Evolutionary conservation across 2,329 filamentous ascomycete species (phyloP).

Genomic region (Talaromyces sp.): DNA sequence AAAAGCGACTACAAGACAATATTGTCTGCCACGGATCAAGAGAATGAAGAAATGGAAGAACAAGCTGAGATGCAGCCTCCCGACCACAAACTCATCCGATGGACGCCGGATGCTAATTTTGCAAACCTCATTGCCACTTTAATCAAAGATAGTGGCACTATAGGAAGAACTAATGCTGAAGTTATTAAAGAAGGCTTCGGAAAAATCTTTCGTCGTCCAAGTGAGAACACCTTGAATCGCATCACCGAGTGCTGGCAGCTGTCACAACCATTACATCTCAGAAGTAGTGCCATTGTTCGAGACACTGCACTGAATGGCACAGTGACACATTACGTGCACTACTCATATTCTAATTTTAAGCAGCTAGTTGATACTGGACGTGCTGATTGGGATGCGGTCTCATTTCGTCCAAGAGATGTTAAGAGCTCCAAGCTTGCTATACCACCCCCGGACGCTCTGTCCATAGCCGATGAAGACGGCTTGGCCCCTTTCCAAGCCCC

Average conservation of each 20-base stretch:
- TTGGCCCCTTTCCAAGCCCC: conserved; percentile 34
- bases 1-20: conserved; percentile 31
- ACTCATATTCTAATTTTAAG: conserved; percentile 49
- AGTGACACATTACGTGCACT: conserved; percentile 51
- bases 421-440: conserved; percentile 26
- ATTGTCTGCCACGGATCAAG: conserved; percentile 24
- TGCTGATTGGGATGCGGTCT: conserved; percentile 52
- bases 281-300: conserved; percentile 53
- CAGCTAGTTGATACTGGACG: conserved; percentile 48
- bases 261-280: conserved; percentile 54
- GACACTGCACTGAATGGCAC: conserved; percentile 48
- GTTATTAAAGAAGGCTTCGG: conserved; percentile 44
- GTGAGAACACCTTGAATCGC: conserved; percentile 50
- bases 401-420: conserved; percentile 28
- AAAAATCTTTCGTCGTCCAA: conserved; percentile 49
- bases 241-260: conserved; percentile 53
- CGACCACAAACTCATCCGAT: conserved; percentile 27
- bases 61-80: conserved; percentile 2
- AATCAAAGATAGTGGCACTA: conserved; percentile 42
- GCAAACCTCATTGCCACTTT: conserved; percentile 50
- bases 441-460: conserved; percentile 28
- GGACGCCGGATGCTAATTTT: conserved; percentile 51
- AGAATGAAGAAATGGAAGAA: conserved; percentile 29
- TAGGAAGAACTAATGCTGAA: conserved; percentile 47
- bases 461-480: conserved; percentile 45